Evolutionary conservation across 1,284 basidiomycete species (phyloP).

Genomic region (Austroboletus niveus): DNA sequence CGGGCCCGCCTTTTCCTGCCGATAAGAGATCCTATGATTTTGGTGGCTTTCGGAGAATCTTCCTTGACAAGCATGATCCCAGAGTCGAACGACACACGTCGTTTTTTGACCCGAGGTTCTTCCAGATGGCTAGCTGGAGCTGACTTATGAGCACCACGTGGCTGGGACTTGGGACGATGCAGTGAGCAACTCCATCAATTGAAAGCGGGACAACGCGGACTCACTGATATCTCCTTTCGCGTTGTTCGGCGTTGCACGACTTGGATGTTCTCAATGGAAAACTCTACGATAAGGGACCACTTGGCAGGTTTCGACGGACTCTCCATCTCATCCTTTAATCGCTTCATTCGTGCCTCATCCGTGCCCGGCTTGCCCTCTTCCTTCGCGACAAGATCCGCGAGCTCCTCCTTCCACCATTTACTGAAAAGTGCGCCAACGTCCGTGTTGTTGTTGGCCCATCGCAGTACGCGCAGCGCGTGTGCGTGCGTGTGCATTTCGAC

Average conservation of each 20-base stretch:
- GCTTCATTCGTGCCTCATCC: conserved; percentile 50
- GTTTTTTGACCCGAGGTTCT: conserved; percentile 43
- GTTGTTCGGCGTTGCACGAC: conserved; percentile 71
- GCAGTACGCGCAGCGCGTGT: conserved; percentile 86
- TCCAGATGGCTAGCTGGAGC: conserved; percentile 11
- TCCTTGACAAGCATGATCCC: conserved; percentile 20
- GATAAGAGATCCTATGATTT: conserved; percentile 47
- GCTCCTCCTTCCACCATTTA: conserved; percentile 83
- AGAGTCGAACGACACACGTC: conserved; percentile 24
- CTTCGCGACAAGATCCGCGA: conserved; percentile 64
- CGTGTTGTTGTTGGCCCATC: conserved; percentile 93
- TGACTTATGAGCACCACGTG: conserved; percentile 11
- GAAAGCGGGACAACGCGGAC: background rate
- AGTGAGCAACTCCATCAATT: background rate
- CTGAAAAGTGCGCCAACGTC: conserved; percentile 64
- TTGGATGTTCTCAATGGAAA: conserved; percentile 91
- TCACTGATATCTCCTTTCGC: conserved; percentile 35
- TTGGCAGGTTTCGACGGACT: conserved; percentile 42
- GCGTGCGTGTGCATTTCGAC: conserved; percentile 86
- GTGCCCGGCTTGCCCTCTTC: conserved; percentile 49
- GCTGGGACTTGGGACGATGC: conserved; percentile 6
- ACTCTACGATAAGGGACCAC: conserved; percentile 82
- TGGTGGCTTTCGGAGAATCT: conserved; percentile 26
- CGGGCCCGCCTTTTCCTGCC: conserved; percentile 53
- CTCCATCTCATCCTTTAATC: conserved; percentile 62